phyloP scores from a whole-genome alignment of 306 rosid species.

The Inga leiocalycina region DNA sequence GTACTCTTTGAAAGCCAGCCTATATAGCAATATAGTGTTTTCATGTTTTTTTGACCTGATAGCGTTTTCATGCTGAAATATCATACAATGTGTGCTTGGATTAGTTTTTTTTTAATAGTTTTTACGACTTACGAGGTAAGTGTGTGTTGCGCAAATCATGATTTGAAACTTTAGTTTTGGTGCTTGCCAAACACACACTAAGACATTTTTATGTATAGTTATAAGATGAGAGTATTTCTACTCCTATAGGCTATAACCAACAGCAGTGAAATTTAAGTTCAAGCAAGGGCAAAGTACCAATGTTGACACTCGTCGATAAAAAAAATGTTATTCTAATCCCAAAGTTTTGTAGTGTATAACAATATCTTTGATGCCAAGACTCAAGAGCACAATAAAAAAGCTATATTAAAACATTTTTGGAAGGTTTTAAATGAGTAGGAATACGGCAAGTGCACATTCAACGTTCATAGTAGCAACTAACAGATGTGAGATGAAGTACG shows the following conservation, averaged over 20 bases:
- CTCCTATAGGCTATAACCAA: background rate
- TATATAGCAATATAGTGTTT: background rate
- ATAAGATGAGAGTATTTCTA: background rate
- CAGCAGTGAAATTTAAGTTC: background rate
- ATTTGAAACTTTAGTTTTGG: too few species aligned
- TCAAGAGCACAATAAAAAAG: background rate
- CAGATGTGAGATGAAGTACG: background rate
- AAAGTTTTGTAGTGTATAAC: background rate
- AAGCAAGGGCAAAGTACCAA: background rate
- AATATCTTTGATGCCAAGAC: background rate
- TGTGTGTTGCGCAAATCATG: too few species aligned
- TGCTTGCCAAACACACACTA: too few species aligned
- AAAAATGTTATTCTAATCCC: background rate
- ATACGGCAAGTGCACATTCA: background rate
- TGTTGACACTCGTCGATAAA: background rate
- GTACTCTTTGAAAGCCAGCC: background rate
- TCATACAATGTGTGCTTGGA: background rate
- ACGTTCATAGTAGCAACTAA: background rate
- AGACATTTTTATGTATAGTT: background rate
- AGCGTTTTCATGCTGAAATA: background rate
- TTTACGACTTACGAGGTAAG: too few species aligned
- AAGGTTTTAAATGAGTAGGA: background rate
- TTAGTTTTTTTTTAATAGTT: too few species aligned
- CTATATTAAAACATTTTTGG: background rate
- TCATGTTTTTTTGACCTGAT: background rate